Evolutionary conservation across 164 flowering plant species (phyloP).

Genomic region (Aristolochia californica): DNA sequence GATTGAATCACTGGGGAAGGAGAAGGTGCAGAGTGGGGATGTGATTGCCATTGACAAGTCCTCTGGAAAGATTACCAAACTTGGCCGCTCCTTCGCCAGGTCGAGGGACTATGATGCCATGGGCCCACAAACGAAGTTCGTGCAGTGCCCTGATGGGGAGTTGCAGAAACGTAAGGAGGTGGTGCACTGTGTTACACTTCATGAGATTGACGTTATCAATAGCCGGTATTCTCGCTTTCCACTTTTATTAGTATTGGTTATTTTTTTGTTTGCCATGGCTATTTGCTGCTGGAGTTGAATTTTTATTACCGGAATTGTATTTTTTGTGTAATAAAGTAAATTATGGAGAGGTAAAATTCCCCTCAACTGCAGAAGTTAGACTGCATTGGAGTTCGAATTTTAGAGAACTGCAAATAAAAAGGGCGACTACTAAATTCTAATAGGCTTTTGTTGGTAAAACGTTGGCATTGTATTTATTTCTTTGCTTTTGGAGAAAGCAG

Average conservation of each 20-base stretch:
- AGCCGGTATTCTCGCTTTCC: constrained; percentile 52
- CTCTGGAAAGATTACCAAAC: constrained; percentile 81
- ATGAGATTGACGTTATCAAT: constrained; percentile 95
- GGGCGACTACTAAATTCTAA: no score
- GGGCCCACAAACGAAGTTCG: constrained; percentile 86
- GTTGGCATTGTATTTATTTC: no score
- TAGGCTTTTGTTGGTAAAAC: no score
- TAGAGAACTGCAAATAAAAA: no score
- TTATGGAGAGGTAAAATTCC: no score
- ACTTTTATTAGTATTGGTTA: background rate
- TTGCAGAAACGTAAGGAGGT: constrained; percentile 98
- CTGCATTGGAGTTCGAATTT: no score
- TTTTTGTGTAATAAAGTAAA: no score
- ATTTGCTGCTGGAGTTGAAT: background rate
- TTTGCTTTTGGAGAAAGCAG: no score
- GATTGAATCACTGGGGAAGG: constrained; percentile 86
- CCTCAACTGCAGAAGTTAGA: no score
- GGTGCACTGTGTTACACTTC: constrained; percentile 89
- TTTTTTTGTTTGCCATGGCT: background rate
- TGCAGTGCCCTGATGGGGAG: constrained; percentile 98
- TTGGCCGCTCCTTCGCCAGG: constrained; percentile 82
- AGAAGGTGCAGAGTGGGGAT: constrained; percentile 98
- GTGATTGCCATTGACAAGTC: constrained; percentile 89
- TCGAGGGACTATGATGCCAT: constrained; percentile 87
- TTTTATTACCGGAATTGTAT: no score